phyloP scores from a whole-genome alignment of 192 early-diverging fungal species.

The Rhizoclosmatium sp. region DNA sequence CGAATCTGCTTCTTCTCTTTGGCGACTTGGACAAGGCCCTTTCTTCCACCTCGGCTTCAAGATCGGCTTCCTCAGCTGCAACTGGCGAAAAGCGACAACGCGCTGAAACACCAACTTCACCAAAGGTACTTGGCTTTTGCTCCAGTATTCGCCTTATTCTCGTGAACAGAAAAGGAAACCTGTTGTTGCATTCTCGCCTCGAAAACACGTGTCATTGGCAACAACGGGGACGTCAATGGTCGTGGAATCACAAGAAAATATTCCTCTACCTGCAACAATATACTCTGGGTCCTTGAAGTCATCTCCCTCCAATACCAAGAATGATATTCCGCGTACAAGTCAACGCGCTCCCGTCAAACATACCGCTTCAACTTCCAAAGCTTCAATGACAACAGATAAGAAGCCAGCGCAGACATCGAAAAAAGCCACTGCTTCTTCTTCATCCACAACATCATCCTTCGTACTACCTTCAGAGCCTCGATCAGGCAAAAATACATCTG shows the following conservation, averaged over 20 bases:
- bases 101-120: neutral
- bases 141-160: no score
- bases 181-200: neutral
- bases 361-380: no score
- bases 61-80: neutral
- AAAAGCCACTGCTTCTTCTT: neutral
- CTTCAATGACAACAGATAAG: no score
- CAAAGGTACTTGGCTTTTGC: neutral
- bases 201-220: neutral
- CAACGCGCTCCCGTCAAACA: no score
- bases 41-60: neutral
- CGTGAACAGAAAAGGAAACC: neutral
- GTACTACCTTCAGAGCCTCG: no score
- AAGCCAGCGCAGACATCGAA: no score
- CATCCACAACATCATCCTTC: no score
- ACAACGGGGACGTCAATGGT: no score
- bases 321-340: no score
- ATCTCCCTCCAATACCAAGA: neutral
- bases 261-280: neutral
- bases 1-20: conserved; percentile 19
- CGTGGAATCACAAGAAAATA: neutral
- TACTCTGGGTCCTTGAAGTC: neutral
- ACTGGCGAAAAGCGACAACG: neutral
- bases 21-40: conserved; percentile 2
- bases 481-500: no score